Conservation (phyloP, 306 rosid species). For the Boehmeria nivea region DNA sequence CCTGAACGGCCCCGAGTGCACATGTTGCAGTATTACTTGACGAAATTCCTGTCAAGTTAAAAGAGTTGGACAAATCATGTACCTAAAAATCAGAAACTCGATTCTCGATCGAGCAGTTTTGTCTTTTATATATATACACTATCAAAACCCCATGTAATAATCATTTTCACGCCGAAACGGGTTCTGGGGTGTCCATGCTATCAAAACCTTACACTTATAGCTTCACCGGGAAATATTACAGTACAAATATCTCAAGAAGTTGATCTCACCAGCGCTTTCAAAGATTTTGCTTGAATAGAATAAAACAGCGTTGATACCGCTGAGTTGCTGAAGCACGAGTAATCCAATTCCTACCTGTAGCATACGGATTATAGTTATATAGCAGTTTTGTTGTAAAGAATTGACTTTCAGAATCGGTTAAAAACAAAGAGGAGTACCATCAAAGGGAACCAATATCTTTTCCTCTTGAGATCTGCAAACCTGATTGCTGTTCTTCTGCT, state of each 20-base stretch:
- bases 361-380: conserved; percentile 13
- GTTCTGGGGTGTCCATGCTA: not conserved
- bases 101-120: too few species aligned
- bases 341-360: conserved; percentile 73
- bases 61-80: conserved; percentile 5
- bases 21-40: conserved; percentile 57
- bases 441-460: conserved; percentile 83
- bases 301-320: conserved; percentile 76
- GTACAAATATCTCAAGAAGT: conserved; percentile 4
- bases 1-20: conserved; percentile 79
- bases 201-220: conserved; percentile 7
- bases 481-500: conserved; percentile 51
- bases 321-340: conserved; percentile 72
- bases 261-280: conserved; percentile 57
- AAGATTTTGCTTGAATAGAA: conserved; percentile 85
- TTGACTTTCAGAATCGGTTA: not conserved
- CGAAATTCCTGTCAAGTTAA: conserved; percentile 48
- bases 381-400: too few species aligned
- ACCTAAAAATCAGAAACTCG: too few species aligned
- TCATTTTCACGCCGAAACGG: too few species aligned
- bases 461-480: conserved; percentile 67
- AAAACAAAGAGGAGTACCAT: conserved; percentile 41
- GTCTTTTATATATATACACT: too few species aligned
- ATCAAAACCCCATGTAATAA: too few species aligned
- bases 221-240: not conserved